Conservation (phyloP, 352 stramenopile species). For the Globisporangium perplexum region DNA sequence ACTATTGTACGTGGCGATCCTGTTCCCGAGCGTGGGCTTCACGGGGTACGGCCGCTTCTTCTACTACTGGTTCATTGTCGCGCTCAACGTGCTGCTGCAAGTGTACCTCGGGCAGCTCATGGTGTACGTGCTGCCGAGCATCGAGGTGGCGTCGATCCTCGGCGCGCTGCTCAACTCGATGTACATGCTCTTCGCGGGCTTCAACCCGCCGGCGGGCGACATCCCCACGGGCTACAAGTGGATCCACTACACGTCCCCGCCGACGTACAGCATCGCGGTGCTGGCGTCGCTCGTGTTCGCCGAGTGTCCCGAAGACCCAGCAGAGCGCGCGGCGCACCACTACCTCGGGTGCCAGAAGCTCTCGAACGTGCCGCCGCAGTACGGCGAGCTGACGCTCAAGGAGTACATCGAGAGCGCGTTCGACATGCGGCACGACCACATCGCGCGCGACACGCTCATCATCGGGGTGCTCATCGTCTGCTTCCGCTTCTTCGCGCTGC, state of each 20-base stretch:
- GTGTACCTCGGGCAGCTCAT: conserved; percentile 46
- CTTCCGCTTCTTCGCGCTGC: conserved; percentile 40
- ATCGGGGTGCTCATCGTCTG: conserved; percentile 32
- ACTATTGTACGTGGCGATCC: conserved; percentile 31
- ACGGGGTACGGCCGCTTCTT: conserved; percentile 25
- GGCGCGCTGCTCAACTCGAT: conserved; percentile 50
- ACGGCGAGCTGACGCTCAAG: conserved; percentile 32
- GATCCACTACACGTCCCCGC: conserved; percentile 51
- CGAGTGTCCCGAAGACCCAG: conserved; percentile 21
- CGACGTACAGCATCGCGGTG: conserved; percentile 35
- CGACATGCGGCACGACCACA: conserved; percentile 27
- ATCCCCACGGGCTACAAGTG: conserved; percentile 48
- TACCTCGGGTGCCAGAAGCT: conserved; percentile 24
- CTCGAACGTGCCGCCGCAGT: conserved; percentile 19
- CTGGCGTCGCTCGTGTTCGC: conserved; percentile 32
- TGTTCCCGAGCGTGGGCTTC: conserved; percentile 45
- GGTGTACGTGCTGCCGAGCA: conserved; percentile 36
- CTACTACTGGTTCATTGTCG: conserved; percentile 38
- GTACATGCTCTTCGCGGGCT: conserved; percentile 49
- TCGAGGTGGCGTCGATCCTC: conserved; percentile 36
- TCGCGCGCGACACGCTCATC: conserved; percentile 24
- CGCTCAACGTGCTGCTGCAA: conserved; percentile 38
- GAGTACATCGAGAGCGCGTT: conserved; percentile 33
- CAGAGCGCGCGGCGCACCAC: conserved; percentile 5
- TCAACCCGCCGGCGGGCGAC: conserved; percentile 32